Conservation (phyloP, 371 early-diverging fungal species). For the Rhizopus sp. region DNA sequence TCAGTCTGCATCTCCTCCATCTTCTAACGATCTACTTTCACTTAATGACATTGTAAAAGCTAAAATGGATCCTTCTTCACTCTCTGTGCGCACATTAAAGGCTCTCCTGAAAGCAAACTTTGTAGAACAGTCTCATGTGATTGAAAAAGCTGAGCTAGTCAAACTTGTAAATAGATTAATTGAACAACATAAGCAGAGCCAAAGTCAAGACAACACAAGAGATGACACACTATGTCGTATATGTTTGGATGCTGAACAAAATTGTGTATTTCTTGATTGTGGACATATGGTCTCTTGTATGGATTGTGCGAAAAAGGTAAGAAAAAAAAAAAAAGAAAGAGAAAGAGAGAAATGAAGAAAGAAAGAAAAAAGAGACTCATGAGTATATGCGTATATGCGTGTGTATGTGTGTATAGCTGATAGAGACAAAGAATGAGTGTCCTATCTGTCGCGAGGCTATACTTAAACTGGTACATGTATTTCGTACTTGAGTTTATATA, state of each 20-base stretch:
- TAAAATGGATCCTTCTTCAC: conserved; percentile 45
- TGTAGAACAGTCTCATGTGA: conserved; percentile 51
- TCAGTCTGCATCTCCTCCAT: not conserved
- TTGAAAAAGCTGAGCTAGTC: conserved; percentile 60
- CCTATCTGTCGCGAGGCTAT: conserved; percentile 66
- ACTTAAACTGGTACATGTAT: conserved; percentile 52
- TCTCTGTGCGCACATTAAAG: conserved; percentile 57
- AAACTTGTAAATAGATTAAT: conserved; percentile 44
- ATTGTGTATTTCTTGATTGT: conserved; percentile 60
- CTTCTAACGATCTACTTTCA: conserved; percentile 14
- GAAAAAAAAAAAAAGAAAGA: not conserved
- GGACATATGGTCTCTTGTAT: conserved; percentile 67
- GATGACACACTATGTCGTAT: conserved; percentile 51
- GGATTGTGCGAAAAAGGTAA: conserved; percentile 61
- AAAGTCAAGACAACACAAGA: conserved; percentile 6
- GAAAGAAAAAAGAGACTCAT: too few species aligned
- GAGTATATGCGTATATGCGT: too few species aligned
- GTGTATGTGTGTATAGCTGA: conserved; percentile 30
- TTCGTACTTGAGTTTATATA: conserved; percentile 22
- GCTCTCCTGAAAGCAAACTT: conserved; percentile 47
- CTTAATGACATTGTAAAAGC: conserved; percentile 33
- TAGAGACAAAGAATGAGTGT: conserved; percentile 56
- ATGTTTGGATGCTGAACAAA: conserved; percentile 60
- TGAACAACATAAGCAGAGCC: conserved; percentile 34
- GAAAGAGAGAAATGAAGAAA: not conserved